Evolutionary conservation across 305 asterid species (phyloP).

Genomic region (Fraxinus floribunda): DNA sequence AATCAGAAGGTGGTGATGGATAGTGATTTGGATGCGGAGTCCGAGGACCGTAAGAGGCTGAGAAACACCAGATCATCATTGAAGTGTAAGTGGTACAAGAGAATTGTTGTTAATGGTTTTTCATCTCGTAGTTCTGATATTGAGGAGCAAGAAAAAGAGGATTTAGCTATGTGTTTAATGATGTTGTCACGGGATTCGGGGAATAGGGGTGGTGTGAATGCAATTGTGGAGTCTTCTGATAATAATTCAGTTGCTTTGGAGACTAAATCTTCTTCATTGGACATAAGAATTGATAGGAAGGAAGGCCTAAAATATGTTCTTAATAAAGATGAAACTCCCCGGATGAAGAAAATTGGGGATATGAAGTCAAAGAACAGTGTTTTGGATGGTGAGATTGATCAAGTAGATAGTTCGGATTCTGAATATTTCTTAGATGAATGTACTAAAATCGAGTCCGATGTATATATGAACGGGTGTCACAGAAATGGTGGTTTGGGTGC

Average conservation of each 20-base stretch:
- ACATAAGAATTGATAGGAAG: conserved; percentile 32
- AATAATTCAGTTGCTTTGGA: conserved; percentile 56
- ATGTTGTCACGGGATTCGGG: conserved; percentile 62
- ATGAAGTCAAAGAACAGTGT: conserved; percentile 27
- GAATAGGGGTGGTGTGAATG: conserved; percentile 36
- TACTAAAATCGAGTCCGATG: conserved; percentile 45
- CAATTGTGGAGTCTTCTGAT: conserved; percentile 59
- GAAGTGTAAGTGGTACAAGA: conserved; percentile 40
- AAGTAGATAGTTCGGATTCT: conserved; percentile 52
- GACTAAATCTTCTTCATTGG: conserved; percentile 52
- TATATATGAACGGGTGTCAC: conserved; percentile 32
- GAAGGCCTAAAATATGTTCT: conserved; percentile 20
- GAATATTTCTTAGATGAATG: conserved; percentile 57
- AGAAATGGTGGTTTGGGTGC: conserved; percentile 6
- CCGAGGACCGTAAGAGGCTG: conserved; percentile 5
- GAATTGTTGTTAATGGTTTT: conserved; percentile 26
- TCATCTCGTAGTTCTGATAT: conserved; percentile 56
- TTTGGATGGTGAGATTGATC: conserved; percentile 28
- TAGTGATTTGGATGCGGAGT: conserved; percentile 46
- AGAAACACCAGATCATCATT: conserved; percentile 31
- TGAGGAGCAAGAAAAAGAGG: conserved; percentile 61
- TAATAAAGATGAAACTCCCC: conserved; percentile 1
- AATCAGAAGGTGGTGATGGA: conserved; percentile 27
- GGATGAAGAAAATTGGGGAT: conserved; percentile 25
- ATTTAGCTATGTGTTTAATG: conserved; percentile 66